Conservation (phyloP, 202 grass and related monocot species). For the Elaeis oleifera region DNA sequence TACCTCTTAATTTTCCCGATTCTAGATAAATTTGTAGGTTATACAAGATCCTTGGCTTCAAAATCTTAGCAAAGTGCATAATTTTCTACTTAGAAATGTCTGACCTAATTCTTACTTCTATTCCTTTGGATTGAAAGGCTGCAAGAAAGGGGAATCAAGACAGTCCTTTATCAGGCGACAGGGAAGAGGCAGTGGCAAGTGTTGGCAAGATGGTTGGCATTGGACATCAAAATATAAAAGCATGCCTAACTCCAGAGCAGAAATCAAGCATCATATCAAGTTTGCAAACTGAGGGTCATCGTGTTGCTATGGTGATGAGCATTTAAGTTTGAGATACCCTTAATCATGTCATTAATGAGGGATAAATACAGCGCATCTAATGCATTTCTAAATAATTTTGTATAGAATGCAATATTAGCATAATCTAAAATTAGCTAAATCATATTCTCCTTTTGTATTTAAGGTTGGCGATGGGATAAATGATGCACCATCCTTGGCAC, state of each 20-base stretch:
- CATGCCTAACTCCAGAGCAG: conserved; percentile 64
- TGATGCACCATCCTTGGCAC: conserved; percentile 79
- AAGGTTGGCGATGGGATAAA: conserved; percentile 96
- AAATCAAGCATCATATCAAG: conserved; percentile 79
- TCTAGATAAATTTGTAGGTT: too few relatives aligned
- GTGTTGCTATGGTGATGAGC: conserved; percentile 73
- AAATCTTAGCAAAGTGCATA: too few relatives aligned
- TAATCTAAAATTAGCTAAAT: background rate
- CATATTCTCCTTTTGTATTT: conserved; percentile 22
- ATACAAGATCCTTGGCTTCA: too few relatives aligned
- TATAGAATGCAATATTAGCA: too few relatives aligned
- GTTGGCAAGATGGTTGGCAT: conserved; percentile 70
- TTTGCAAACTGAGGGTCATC: conserved; percentile 55
- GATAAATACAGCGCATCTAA: too few relatives aligned
- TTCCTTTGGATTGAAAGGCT: conserved; percentile 44
- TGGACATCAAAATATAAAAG: conserved; percentile 44
- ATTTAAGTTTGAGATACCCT: too few relatives aligned
- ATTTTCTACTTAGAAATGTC: background rate
- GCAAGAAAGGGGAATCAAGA: conserved; percentile 48
- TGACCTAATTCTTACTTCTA: conserved; percentile 7
- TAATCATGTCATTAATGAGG: too few relatives aligned
- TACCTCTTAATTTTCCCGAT: too few relatives aligned
- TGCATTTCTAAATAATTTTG: too few relatives aligned
- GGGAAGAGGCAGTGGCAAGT: conserved; percentile 74
- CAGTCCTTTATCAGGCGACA: conserved; percentile 78